These are phyloP conservation scores for Psilocybe azurescens DNA, from an alignment of 768 basidiomycete genomes.

Conservation along the genomic window DNA sequence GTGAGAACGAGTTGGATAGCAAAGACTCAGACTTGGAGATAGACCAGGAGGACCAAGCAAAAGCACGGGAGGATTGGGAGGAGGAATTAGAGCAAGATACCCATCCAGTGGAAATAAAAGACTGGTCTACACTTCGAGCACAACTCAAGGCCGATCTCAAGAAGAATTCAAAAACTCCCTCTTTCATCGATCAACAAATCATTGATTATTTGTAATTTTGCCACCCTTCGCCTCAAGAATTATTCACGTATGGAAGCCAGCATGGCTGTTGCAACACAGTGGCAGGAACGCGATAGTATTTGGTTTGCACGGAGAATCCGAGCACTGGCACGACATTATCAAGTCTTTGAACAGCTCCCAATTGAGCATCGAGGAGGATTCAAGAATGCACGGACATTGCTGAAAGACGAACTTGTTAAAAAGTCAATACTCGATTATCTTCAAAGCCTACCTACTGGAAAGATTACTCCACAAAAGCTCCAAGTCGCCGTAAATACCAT, in stretches of 20 bases:
- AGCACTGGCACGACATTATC: constrained; percentile 39
- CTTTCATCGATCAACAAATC: constrained; percentile 38
- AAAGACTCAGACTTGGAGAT: not conserved
- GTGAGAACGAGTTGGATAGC: not conserved
- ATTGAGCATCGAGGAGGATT: not conserved
- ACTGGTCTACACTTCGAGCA: not conserved
- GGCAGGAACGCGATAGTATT: constrained; percentile 36
- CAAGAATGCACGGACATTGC: not conserved
- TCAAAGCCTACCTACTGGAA: constrained; percentile 24
- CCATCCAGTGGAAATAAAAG: not conserved
- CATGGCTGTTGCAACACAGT: constrained; percentile 38
- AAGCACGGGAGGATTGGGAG: not conserved
- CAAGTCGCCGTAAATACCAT: constrained; percentile 28
- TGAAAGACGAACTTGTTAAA: constrained; percentile 29
- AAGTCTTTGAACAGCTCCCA: constrained; percentile 40
- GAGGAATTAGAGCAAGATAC: not conserved
- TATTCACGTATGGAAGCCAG: constrained; percentile 32
- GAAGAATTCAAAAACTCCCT: constrained; percentile 25
- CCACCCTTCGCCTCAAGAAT: constrained; percentile 40
- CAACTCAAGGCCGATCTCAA: constrained; percentile 36
- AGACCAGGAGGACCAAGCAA: not conserved
- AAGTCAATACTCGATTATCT: constrained; percentile 25
- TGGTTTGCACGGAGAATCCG: constrained; percentile 33
- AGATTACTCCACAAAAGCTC: constrained; percentile 34
- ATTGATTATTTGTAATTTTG: constrained; percentile 38